Conservation (phyloP, 106 monocot species). For the Platanthera guangdongensis region DNA sequence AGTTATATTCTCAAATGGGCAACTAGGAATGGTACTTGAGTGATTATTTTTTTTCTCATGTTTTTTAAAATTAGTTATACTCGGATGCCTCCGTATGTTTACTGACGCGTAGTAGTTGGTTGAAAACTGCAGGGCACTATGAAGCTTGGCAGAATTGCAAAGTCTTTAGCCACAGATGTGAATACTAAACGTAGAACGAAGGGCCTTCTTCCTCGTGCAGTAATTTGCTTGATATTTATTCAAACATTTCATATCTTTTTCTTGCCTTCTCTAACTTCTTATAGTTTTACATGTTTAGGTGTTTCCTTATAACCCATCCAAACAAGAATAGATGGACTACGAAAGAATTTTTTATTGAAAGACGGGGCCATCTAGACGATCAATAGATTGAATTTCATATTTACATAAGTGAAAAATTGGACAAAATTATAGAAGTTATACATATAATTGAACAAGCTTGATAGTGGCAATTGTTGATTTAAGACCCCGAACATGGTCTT, state of each 20-base stretch:
- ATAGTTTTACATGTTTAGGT: background rate
- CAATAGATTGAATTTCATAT: too few species aligned
- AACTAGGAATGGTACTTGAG: slow-evolving; percentile 74
- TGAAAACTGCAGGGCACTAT: slow-evolving; percentile 61
- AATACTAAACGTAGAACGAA: slow-evolving; percentile 79
- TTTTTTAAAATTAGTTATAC: background rate
- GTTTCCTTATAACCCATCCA: background rate
- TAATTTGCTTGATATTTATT: slow-evolving; percentile 22
- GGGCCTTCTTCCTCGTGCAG: slow-evolving; percentile 94
- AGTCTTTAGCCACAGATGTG: slow-evolving; percentile 67
- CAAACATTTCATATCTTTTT: background rate
- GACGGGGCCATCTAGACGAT: too few species aligned
- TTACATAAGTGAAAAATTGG: too few species aligned
- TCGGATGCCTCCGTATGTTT: background rate
- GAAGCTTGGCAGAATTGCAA: slow-evolving; percentile 92
- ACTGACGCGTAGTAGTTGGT: background rate
- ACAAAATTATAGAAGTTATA: too few species aligned
- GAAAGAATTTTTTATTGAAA: too few species aligned
- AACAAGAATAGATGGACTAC: too few species aligned
- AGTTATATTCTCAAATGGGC: slow-evolving; percentile 90
- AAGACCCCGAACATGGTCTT: too few species aligned
- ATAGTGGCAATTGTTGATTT: too few species aligned
- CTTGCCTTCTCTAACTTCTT: background rate
- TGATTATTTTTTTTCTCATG: background rate
- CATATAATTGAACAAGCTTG: too few species aligned